Evolutionary conservation across 768 basidiomycete genomes (phyloP).

Genomic region (Xerocomellus intermedius): DNA sequence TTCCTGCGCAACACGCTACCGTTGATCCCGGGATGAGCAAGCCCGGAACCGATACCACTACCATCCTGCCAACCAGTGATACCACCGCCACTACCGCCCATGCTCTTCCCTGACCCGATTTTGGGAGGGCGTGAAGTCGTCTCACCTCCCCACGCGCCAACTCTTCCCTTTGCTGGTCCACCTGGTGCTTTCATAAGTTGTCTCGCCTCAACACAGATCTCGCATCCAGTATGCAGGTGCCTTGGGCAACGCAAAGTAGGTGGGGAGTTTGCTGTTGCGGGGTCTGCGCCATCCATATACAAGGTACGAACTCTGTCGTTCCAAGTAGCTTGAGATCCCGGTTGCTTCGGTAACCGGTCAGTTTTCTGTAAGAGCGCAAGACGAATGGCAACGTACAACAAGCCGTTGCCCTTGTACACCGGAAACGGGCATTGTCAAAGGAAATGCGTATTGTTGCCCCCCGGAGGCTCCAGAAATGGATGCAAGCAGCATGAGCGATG

Average conservation of each 20-base stretch:
- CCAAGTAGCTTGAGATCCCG: conserved; percentile 23
- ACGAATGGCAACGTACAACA: conserved; percentile 9
- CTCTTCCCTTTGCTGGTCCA: conserved; percentile 23
- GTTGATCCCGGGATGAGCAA: conserved; percentile 51
- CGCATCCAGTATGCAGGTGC: conserved; percentile 70
- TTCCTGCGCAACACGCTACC: conserved; percentile 62
- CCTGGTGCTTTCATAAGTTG: conserved; percentile 28
- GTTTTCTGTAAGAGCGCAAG: background rate
- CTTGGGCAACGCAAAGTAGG: conserved; percentile 67
- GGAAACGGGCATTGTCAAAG: conserved; percentile 3
- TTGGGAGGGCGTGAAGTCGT: conserved; percentile 21
- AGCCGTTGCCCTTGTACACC: conserved; percentile 9
- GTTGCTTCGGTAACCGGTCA: conserved; percentile 6
- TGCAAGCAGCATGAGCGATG: conserved; percentile 31
- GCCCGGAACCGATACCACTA: conserved; percentile 69
- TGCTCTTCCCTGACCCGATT: conserved; percentile 20
- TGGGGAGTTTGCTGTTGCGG: conserved; percentile 58
- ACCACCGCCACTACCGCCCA: conserved; percentile 41
- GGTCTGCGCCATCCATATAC: conserved; percentile 63
- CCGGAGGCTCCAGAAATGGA: conserved; percentile 25
- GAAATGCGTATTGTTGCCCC: conserved; percentile 3
- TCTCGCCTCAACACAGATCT: conserved; percentile 73
- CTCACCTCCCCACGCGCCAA: conserved; percentile 28
- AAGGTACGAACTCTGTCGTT: conserved; percentile 46
- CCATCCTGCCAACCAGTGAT: conserved; percentile 77